Evolutionary conservation across 2,329 filamentous ascomycete genomes (phyloP).

Genomic region (Fusarium tjaetaba): DNA sequence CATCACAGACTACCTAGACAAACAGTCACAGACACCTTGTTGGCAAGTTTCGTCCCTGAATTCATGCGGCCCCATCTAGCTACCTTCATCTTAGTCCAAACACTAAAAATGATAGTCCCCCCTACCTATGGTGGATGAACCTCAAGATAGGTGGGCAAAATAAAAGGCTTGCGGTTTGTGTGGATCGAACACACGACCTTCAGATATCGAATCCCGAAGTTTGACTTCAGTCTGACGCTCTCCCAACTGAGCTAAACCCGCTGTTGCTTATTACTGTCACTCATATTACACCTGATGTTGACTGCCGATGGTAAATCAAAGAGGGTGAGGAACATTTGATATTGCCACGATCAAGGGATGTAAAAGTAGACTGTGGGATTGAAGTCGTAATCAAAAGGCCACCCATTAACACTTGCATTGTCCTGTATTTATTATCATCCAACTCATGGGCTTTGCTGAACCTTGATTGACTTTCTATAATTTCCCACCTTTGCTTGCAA

Average conservation of each 20-base stretch:
- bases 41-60: background rate
- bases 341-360: background rate
- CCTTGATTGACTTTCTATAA: background rate
- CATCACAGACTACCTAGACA: background rate
- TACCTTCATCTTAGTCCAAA: background rate
- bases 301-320: accelerated
- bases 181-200: slow-evolving; percentile 48
- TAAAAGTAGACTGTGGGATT: background rate
- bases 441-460: background rate
- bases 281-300: accelerated
- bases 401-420: background rate
- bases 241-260: slow-evolving; percentile 48
- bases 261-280: background rate
- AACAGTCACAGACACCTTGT: background rate
- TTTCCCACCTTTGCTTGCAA: slow-evolving; percentile 41
- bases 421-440: background rate
- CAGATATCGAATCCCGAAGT: slow-evolving; percentile 43
- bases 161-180: slow-evolving; percentile 39
- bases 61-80: background rate
- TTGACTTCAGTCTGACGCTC: slow-evolving; percentile 41
- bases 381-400: no score
- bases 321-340: background rate
- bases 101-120: background rate
- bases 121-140: no score
- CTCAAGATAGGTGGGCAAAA: background rate